Conservation (phyloP, 2,329 filamentous ascomycete species). For the Coleophoma eucalyptorum region DNA sequence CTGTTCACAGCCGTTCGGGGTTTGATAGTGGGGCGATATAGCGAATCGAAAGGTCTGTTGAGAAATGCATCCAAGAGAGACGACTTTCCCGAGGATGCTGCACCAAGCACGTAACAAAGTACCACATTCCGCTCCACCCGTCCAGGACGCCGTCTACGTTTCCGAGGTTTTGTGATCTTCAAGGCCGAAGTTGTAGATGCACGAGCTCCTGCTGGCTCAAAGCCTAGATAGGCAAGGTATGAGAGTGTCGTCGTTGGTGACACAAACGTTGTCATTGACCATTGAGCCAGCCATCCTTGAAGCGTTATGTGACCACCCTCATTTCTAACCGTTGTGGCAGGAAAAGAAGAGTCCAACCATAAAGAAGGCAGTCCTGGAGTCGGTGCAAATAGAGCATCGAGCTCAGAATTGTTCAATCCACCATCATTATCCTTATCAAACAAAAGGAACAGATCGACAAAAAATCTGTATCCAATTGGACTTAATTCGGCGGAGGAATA, state of each 20-base stretch:
- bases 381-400: conserved; percentile 84
- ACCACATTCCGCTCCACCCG: conserved; percentile 93
- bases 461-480: conserved; percentile 92
- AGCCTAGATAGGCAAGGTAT: conserved; percentile 94
- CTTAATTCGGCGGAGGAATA: conserved; percentile 92
- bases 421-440: conserved; percentile 98
- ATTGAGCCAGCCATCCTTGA: conserved; percentile 97
- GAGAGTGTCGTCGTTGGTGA: conserved; percentile 93
- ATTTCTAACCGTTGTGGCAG: conserved; percentile 89
- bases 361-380: conserved; percentile 84
- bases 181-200: conserved; percentile 78
- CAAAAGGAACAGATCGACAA: conserved; percentile 90
- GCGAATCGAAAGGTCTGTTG: conserved; percentile 76
- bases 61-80: conserved; percentile 88
- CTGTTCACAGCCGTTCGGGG: conserved; percentile 92
- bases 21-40: conserved; percentile 93
- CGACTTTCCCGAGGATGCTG: conserved; percentile 84
- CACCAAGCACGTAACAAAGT: conserved; percentile 86
- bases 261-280: conserved; percentile 99
- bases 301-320: conserved; percentile 93
- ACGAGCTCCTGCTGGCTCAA: conserved; percentile 77
- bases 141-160: conserved; percentile 75
- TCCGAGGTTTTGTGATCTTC: conserved; percentile 89
- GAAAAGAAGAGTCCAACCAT: conserved; percentile 87
- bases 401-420: conserved; percentile 80